Evolutionary conservation across 2,329 filamentous ascomycete genomes (phyloP), one percentile per base, ranked within the genome.

Genomic region (Cladosporium sphaerospermum): DNA sequence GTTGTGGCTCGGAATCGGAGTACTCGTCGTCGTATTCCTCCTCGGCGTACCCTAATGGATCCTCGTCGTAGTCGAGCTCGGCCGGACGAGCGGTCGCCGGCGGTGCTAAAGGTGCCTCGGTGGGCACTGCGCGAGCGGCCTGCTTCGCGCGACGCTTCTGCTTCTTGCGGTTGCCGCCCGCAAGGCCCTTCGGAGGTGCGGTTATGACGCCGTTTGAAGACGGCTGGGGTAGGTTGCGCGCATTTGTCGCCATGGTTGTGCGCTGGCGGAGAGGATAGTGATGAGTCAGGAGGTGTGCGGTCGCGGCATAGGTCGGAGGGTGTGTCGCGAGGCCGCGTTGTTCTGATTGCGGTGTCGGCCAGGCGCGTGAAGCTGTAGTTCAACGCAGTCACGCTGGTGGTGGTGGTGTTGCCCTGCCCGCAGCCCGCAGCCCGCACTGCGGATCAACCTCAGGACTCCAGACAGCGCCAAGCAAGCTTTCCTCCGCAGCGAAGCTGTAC

Each of bases 121-220:
- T 42, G 78, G 82, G 31, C 81, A 81, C 66, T 85, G 82, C 37
- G 11, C 48, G 14, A 56, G 88, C 86, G 33, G 86, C 87, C 72
- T 82, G 78, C 70, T 96, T 96, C 67, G 88, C 86, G 60, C 91
- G 82, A 61, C 91, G 83, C 78, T 96, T 96, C 71, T 93, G 88
- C 77, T 96, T 97, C 78, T 96, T 96, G 67, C 88, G 84, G 73
- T 96, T 96, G 48, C 91, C 85, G 8, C 77, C 66, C 9, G 52
- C 47, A 5, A 56, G 39, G 13, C 49, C 58, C 33, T 57, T 59
- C 14, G 70, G 56, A 42, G 67, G 61, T 47, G 57, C 67, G 31
- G 67, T 66, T 31, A 69, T 59, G 59, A 72, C 63, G 62, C 71
- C 71, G 66, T 74, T 75, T 61, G 62, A 19, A 32, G 56, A 40